Evolutionary conservation across 352 stramenopile genomes (phyloP), one percentile per base, ranked within the genome.

Genomic region (Phytopythium mirpurense): DNA sequence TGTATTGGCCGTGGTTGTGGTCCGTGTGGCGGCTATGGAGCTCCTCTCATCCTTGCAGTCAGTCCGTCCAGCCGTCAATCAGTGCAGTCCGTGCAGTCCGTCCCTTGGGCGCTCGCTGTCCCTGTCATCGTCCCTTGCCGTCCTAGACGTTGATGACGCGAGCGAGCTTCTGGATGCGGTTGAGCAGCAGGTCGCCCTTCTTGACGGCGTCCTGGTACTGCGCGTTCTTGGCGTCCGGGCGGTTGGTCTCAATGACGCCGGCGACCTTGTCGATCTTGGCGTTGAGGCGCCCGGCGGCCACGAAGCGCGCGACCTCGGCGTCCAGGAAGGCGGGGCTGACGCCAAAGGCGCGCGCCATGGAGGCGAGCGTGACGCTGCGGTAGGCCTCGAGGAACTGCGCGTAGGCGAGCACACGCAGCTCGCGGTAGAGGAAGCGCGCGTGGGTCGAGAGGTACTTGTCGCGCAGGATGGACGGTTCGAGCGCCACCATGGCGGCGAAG

Each of bases 191-290:
- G 80, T 99, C 97, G 53, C 96, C 96, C 74, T 99, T 95, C 83
- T 99, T 98, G 72, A 99, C 98, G 53, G 97, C 96, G 50, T 97
- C 90, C 71, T 98, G 88, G 73, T 99, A 99, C 72, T 98, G 94
- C 18, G 94, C 92, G 78, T 99, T 99, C 78, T 99, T 99, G 58
- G 89, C 86, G 82, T 99, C 97, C 1, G 96, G 93, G 42, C 96
- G 86, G 68, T 98, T 98, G n/a, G 95, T 99, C 67, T 99, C 94
- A 56, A 99, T 97, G 27, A 99, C 94, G 34, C 95, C 96, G 19
- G 79, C 94, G 41, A 98, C 96, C 78, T 99, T 99, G 75, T 99
- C 97, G 72, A 99, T 99, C 77, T 99, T 99, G 47, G 96, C 97
- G 60, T 97, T 98, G 45, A 99, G 70, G 32, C 97, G 85, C 2